Evolutionary conservation across 2,329 filamentous ascomycete genomes (phyloP).

Genomic region (Ilyonectria sp.): DNA sequence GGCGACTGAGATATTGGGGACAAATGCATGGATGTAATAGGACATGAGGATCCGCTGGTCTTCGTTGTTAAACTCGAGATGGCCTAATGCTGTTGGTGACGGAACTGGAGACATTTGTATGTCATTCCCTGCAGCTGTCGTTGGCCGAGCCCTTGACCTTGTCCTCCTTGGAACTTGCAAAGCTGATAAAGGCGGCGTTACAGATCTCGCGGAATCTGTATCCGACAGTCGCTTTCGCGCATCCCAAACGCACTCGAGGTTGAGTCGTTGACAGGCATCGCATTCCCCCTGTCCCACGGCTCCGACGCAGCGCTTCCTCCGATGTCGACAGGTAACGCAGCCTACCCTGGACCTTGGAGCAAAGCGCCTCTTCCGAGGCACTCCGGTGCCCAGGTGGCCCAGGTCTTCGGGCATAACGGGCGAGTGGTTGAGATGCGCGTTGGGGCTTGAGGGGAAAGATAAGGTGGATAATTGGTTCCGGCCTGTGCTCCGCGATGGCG

Average conservation of each 20-base stretch:
- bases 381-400: constrained; percentile 1
- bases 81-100: constrained; percentile 3
- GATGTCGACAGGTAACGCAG: constrained; percentile 30
- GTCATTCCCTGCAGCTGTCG: neutral
- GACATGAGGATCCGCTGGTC: constrained; percentile 23
- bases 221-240: neutral
- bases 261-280: constrained; percentile 17
- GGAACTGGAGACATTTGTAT: neutral
- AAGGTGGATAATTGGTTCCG: neutral
- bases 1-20: constrained; percentile 15
- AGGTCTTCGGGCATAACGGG: neutral
- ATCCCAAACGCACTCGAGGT: constrained; percentile 21
- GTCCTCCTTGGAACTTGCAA: neutral
- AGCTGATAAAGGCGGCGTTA: neutral
- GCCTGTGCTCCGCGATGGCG: neutral
- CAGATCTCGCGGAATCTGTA: neutral
- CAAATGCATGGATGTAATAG: constrained; percentile 24
- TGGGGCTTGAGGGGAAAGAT: neutral
- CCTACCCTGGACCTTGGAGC: constrained; percentile 19
- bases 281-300: constrained; percentile 11
- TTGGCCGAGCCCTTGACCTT: neutral
- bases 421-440: neutral
- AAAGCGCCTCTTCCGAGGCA: constrained; percentile 44
- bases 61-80: neutral
- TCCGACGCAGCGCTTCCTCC: constrained; percentile 25